phyloP scores from a whole-genome alignment of 139 green algal species.

The Haematococcus sp. region DNA sequence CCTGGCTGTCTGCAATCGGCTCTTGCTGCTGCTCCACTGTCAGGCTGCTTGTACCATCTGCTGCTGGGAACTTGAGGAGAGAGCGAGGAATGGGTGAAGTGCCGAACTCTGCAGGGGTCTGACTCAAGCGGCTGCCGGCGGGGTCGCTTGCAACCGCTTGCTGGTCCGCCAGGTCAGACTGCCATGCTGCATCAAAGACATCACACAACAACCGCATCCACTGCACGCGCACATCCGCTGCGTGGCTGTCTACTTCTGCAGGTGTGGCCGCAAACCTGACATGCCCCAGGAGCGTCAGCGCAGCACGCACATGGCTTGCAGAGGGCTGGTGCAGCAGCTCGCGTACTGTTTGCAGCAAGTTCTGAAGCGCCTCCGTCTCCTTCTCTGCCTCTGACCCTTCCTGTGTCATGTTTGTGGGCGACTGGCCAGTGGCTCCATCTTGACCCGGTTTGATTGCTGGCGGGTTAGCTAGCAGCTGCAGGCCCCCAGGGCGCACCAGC shows the following conservation, averaged over 20 bases:
- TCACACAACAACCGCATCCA: conserved; percentile 4
- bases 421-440: neutral
- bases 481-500: neutral
- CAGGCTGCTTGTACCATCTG: too few species aligned
- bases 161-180: neutral
- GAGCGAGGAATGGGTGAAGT: too few species aligned
- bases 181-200: conserved; percentile 11
- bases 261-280: neutral
- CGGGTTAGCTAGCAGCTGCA: neutral
- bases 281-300: conserved; percentile 4
- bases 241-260: neutral
- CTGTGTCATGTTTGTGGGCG: neutral
- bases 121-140: too few species aligned
- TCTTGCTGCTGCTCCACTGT: neutral
- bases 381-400: too few species aligned
- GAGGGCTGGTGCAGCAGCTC: conserved; percentile 2
- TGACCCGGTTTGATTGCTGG: neutral
- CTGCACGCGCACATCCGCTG: neutral
- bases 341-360: neutral
- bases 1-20: neutral
- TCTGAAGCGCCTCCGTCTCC: neutral
- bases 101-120: too few species aligned
- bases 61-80: too few species aligned
- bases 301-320: conserved; percentile 6
- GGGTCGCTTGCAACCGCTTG: too few species aligned